Percentiles rank a stretch among this genome's conserved stretches.
These are phyloP conservation scores for Suhomyces faveliae DNA, from an alignment of 805 yeast species.

Conservation along the genomic window DNA sequence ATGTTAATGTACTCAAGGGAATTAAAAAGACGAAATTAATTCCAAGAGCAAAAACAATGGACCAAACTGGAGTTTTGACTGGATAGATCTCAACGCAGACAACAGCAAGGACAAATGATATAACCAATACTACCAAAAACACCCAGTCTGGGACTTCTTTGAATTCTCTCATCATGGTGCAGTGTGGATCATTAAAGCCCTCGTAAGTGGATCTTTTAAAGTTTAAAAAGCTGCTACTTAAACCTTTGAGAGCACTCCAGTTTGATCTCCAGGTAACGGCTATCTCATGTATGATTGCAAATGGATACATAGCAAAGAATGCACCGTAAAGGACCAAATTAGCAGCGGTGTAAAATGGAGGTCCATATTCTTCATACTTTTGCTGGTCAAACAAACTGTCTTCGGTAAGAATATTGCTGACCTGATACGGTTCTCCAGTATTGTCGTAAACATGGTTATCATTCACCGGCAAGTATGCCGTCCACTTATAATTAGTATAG, in stretches of 20 bases:
- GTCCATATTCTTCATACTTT: constrained; percentile 23
- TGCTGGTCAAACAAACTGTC: constrained; percentile 15
- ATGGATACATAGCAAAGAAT: constrained; percentile 24
- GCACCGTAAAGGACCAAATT: constrained; percentile 27
- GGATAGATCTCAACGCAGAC: constrained; percentile 32
- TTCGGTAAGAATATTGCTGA: neutral
- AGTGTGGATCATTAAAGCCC: constrained; percentile 33
- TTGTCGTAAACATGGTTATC: constrained; percentile 9
- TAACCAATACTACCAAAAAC: constrained; percentile 21
- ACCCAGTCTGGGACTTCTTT: constrained; percentile 37
- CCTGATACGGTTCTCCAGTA: constrained; percentile 7
- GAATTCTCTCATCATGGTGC: constrained; percentile 32
- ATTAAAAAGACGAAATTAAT: constrained; percentile 48
- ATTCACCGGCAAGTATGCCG: constrained; percentile 23
- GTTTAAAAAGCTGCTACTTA: constrained; percentile 13
- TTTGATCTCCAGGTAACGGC: constrained; percentile 13
- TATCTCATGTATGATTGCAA: constrained; percentile 20
- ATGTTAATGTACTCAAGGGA: constrained; percentile 16
- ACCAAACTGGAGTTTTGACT: constrained; percentile 59
- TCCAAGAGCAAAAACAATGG: constrained; percentile 51
- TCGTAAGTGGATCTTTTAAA: constrained; percentile 26
- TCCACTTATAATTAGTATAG: constrained; percentile 23
- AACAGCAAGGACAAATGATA: constrained; percentile 23
- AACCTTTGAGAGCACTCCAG: constrained; percentile 12
- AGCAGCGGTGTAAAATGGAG: constrained; percentile 30